These are phyloP conservation scores for Ophiostoma australiae DNA, from an alignment of 2,329 filamentous ascomycete genomes.

Conservation along the genomic window DNA sequence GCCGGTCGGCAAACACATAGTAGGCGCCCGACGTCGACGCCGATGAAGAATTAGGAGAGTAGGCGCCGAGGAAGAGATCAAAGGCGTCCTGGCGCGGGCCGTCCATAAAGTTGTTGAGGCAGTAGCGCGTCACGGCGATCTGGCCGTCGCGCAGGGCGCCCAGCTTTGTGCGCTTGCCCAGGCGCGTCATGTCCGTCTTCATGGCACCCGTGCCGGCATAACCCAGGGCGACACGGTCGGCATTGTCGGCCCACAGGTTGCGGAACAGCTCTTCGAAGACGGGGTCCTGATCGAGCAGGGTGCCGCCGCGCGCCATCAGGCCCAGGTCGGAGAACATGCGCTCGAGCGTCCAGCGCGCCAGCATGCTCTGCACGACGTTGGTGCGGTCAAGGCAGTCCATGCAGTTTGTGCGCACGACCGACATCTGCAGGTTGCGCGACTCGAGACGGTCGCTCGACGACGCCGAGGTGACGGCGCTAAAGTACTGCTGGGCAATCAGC, in stretches of 20 bases:
- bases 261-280: slow-evolving; percentile 89
- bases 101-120: slow-evolving; percentile 90
- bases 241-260: slow-evolving; percentile 97
- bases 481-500: slow-evolving; percentile 78
- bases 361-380: slow-evolving; percentile 96
- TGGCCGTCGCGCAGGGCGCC: slow-evolving; percentile 82
- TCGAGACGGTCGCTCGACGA: slow-evolving; percentile 75
- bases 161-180: slow-evolving; percentile 77
- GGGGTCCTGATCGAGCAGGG: slow-evolving; percentile 68
- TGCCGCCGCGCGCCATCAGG: slow-evolving; percentile 68
- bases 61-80: slow-evolving; percentile 85
- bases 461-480: slow-evolving; percentile 87
- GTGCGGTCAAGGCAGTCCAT: slow-evolving; percentile 99
- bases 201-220: slow-evolving; percentile 96
- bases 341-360: slow-evolving; percentile 82
- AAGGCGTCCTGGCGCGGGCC: slow-evolving; percentile 93
- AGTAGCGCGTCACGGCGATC: slow-evolving; percentile 84
- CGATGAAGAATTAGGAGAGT: slow-evolving; percentile 45
- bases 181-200: slow-evolving; percentile 97
- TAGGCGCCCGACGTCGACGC: slow-evolving; percentile 45
- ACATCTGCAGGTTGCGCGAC: slow-evolving; percentile 73
- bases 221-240: slow-evolving; percentile 84
- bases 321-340: slow-evolving; percentile 84
- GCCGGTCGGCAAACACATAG: slow-evolving; percentile 74
- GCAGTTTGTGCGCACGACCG: slow-evolving; percentile 94